Evolutionary conservation across 2,329 filamentous ascomycete genomes (phyloP).

Genomic region (Cylindrodendrum hubeiense): DNA sequence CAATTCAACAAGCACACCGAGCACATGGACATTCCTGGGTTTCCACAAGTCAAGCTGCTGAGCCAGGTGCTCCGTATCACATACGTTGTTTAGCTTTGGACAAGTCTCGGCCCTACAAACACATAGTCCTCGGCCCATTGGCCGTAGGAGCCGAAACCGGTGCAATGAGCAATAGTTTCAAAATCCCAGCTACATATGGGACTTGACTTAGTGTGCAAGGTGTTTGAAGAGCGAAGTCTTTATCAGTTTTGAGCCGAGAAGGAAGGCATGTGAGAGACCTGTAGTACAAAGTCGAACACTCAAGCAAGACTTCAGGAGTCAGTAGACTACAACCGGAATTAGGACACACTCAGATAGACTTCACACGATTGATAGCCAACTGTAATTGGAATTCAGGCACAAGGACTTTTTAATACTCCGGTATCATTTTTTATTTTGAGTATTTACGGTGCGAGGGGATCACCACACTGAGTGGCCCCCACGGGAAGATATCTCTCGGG

Average conservation of each 20-base stretch:
- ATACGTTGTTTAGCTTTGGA: not conserved
- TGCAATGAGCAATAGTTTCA: not conserved
- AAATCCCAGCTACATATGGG: not conserved
- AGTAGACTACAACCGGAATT: too few relatives aligned
- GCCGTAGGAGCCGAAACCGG: not conserved
- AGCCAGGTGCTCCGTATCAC: too few relatives aligned
- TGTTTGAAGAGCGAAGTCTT: not conserved
- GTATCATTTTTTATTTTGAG: constrained; percentile 28
- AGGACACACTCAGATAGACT: not conserved
- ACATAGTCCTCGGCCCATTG: not conserved
- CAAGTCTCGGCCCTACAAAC: not conserved
- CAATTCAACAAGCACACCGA: not conserved
- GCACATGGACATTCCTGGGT: not conserved
- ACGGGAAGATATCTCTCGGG: constrained; percentile 8
- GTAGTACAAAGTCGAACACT: not conserved
- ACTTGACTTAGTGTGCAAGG: not conserved
- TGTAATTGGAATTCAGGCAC: not conserved
- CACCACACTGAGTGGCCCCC: not conserved
- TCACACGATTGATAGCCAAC: not conserved
- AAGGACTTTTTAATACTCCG: constrained; percentile 21
- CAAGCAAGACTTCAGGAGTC: too few relatives aligned
- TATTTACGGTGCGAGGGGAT: constrained; percentile 18
- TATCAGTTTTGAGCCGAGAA: not conserved
- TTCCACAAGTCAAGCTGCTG: not conserved
- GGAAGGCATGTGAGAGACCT: not conserved